These are phyloP conservation scores for Cutaneotrichosporon mucoides DNA, from an alignment of 1,284 basidiomycete genomes.

Conservation along the genomic window DNA sequence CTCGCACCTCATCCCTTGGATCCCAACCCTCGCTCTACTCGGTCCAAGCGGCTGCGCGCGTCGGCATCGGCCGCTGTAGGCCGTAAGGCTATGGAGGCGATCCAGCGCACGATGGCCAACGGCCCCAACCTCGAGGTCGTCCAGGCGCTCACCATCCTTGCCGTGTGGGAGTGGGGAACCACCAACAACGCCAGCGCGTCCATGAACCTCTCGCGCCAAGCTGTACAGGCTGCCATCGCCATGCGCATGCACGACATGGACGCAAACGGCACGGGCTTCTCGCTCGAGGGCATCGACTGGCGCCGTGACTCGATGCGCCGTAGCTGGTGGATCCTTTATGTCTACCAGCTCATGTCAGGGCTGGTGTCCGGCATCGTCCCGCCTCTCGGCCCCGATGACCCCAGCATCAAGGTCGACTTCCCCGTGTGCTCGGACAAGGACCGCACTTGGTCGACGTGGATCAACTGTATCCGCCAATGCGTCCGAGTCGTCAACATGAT, in stretches of 20 bases:
- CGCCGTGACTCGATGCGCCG: slow-evolving; percentile 43
- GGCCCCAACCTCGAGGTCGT: slow-evolving; percentile 37
- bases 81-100: slow-evolving; percentile 20
- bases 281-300: slow-evolving; percentile 46
- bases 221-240: slow-evolving; percentile 43
- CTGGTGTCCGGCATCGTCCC: slow-evolving; percentile 36
- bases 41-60: slow-evolving; percentile 39
- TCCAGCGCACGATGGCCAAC: slow-evolving; percentile 16
- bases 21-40: slow-evolving; percentile 33
- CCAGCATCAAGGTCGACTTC: slow-evolving; percentile 42
- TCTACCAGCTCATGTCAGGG: slow-evolving; percentile 32
- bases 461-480: slow-evolving; percentile 39
- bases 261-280: slow-evolving; percentile 12
- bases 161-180: slow-evolving; percentile 48
- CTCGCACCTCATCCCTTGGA: slow-evolving; percentile 45
- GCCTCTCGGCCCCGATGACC: slow-evolving; percentile 38
- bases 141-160: slow-evolving; percentile 43
- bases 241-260: slow-evolving; percentile 46
- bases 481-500: slow-evolving; percentile 37
- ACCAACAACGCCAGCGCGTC: slow-evolving; percentile 34
- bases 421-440: slow-evolving; percentile 42
- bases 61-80: slow-evolving; percentile 29
- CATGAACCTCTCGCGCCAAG: slow-evolving; percentile 29
- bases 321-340: slow-evolving; percentile 48
- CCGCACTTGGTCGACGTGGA: slow-evolving; percentile 45